These are phyloP conservation scores for Penicillium paxilli DNA, from an alignment of 495 filamentous ascomycete genomes.

Conservation along the genomic window DNA sequence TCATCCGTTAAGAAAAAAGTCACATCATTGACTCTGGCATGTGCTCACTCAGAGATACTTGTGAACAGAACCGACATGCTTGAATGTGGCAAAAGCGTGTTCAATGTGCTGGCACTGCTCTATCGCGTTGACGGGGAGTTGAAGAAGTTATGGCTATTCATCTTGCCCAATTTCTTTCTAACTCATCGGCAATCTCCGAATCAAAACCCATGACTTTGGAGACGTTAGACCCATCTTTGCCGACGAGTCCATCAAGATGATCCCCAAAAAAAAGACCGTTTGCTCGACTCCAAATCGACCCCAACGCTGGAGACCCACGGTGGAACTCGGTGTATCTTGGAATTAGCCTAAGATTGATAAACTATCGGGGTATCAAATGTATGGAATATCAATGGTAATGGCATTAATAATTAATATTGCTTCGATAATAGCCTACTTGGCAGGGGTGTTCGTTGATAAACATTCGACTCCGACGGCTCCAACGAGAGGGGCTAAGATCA, in stretches of 20 bases:
- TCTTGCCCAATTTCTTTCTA: slow-evolving; percentile 2
- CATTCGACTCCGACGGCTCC: slow-evolving; percentile 14
- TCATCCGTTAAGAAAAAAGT: neutral
- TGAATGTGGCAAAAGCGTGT: neutral
- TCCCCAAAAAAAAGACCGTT: neutral
- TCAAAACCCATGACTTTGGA: neutral
- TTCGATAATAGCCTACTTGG: neutral
- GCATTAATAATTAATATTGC: no score
- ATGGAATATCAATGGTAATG: no score
- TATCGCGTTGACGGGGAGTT: neutral
- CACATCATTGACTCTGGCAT: neutral
- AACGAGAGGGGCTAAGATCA: slow-evolving; percentile 8
- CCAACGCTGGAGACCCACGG: slow-evolving; percentile 18
- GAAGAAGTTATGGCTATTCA: slow-evolving; percentile 6
- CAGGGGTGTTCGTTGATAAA: no score
- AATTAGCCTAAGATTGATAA: neutral
- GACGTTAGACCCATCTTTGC: slow-evolving; percentile 11
- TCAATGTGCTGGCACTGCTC: no score
- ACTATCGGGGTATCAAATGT: neutral
- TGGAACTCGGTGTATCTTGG: neutral
- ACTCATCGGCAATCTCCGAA: slow-evolving; percentile 8
- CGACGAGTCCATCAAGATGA: neutral
- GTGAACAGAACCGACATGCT: slow-evolving; percentile 37
- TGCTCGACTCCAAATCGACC: slow-evolving; percentile 15
- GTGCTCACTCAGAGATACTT: slow-evolving; percentile 31